Evolutionary conservation across 202 grass and related monocot genomes (phyloP).

Genomic region (Carex arenaria): DNA sequence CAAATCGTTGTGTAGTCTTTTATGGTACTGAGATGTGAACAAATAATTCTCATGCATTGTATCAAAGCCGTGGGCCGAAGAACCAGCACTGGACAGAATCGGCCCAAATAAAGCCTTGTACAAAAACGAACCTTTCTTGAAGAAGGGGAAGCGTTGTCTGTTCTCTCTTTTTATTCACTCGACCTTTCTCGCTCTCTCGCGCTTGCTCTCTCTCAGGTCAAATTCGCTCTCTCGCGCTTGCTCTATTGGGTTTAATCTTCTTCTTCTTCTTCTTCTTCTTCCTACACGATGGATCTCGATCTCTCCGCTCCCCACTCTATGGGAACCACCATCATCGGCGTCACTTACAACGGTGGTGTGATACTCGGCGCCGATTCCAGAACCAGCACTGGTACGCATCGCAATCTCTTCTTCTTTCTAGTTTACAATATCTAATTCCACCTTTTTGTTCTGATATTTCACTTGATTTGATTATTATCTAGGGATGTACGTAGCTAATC

Average conservation of each 20-base stretch:
- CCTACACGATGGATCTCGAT: conserved; percentile 28
- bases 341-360: conserved; percentile 71
- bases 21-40: no score
- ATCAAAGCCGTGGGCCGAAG: no score
- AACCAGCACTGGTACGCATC: conserved; percentile 58
- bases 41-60: no score
- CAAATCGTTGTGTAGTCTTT: no score
- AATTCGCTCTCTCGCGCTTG: neutral
- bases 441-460: neutral
- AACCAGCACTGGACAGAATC: no score
- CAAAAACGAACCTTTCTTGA: no score
- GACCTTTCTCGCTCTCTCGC: no score
- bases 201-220: neutral
- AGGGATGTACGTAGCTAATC: conserved; percentile 91
- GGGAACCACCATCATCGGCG: conserved; percentile 84
- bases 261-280: neutral
- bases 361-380: conserved; percentile 83
- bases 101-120: no score
- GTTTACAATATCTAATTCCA: neutral
- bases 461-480: conserved; percentile 7
- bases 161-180: no score
- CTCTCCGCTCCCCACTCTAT: conserved; percentile 48
- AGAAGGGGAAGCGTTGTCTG: no score
- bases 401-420: neutral
- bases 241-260: neutral